phyloP scores from a whole-genome alignment of 2,329 filamentous ascomycete species.

The Periconia sp. region DNA sequence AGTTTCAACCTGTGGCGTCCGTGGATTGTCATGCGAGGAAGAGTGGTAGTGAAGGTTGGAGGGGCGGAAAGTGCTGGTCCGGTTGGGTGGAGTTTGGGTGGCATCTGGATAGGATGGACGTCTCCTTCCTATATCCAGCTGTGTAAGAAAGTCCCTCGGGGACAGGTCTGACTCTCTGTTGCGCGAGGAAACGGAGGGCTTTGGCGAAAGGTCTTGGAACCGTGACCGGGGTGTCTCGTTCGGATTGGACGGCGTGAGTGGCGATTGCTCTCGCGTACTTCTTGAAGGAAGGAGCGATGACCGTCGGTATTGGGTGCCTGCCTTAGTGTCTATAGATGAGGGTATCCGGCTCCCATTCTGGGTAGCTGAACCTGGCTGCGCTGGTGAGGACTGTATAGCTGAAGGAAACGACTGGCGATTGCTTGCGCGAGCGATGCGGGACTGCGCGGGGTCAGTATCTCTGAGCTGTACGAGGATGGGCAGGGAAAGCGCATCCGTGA shows the following conservation, averaged over 20 bases:
- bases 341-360: conserved; percentile 37
- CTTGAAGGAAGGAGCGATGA: conserved; percentile 39
- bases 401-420: conserved; percentile 44
- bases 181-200: conserved; percentile 32
- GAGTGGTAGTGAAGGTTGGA: conserved; percentile 46
- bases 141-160: conserved; percentile 42
- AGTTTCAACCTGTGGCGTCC: conserved; percentile 31
- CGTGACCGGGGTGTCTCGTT: conserved; percentile 32
- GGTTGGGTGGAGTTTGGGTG: conserved; percentile 38
- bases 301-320: conserved; percentile 33
- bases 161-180: conserved; percentile 37
- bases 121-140: conserved; percentile 25
- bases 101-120: conserved; percentile 41
- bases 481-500: background rate
- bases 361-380: conserved; percentile 27
- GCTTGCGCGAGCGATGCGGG: conserved; percentile 44
- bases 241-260: conserved; percentile 31
- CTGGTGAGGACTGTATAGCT: conserved; percentile 31
- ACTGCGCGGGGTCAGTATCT: conserved; percentile 29
- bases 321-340: conserved; percentile 32
- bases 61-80: conserved; percentile 39
- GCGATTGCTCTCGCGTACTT: conserved; percentile 31
- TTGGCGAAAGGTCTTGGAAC: conserved; percentile 33
- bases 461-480: background rate
- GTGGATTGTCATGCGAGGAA: conserved; percentile 37